Base-by-base conservation (phyloP, 176 grass and related monocot genomes). In the Raddia distichophylla region DNA sequence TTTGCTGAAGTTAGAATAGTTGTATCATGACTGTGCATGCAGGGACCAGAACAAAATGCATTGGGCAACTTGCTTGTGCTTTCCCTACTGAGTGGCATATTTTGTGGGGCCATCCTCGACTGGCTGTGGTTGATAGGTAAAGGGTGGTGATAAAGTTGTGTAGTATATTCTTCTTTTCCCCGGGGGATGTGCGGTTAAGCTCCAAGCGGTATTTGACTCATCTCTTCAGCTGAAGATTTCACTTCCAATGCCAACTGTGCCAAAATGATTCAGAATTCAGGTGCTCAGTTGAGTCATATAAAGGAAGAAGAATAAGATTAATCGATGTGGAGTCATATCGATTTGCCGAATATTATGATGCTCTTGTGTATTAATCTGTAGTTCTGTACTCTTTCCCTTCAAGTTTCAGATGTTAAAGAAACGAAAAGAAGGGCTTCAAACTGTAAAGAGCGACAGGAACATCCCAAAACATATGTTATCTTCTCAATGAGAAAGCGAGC, bases 91-190 rank as follows among this genome's bases (percentile, higher is more conserved):
- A 74, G 60, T 50, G 95, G 84, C 69, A 88, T 94, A 77, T 89
- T 86, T 66, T 75, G 81, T 27, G 90, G 84, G 3, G 84, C 86
- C 5, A 22, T 52, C 14, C 80, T 89, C 17, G 91, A 94, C 67
- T 92, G 89, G 91, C 17, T 92, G 70, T 94, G 82, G 91, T 73
- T 89, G 51, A 94, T 91, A 44, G 87, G 92, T 59, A 97, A 97
- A 89, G 87, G 90, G 13, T 92, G 94, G 86, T 92, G 86, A 89
- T 65, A 68, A 32, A 42, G 53, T 34, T 33, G 27, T n/a, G 67
- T 16, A 61, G 51, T 15, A n/a, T 19, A 46, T 79, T 75, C 40
- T 40, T 75, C 4, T 54, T 61, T 51, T 50, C 69, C 13, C 33
- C 34, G 1, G 19, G 15, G 40, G 3, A 5, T 69, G 63, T 68